A percentile compares a stretch with the other conserved stretches of the same genome.
These are phyloP conservation scores for Cocos nucifera DNA, from an alignment of 176 grass and related monocot species.

Conservation along the genomic window DNA sequence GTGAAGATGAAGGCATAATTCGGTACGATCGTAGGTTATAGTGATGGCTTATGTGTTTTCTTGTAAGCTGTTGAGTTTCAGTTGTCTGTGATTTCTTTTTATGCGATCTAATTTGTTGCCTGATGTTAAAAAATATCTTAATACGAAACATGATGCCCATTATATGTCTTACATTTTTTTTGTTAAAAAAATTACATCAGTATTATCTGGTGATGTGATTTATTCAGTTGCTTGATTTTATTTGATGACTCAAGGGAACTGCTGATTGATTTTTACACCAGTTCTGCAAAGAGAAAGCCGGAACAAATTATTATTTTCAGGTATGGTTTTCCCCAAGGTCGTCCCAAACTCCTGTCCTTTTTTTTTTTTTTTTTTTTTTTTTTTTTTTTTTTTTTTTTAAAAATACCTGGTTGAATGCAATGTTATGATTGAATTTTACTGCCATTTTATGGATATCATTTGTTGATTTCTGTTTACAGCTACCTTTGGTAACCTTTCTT, in stretches of 20 bases:
- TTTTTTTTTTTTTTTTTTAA: neutral
- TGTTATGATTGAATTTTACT: neutral
- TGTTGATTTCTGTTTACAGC: neutral
- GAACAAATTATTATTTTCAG: conserved; percentile 81
- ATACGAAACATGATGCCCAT: too few species aligned
- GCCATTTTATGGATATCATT: neutral
- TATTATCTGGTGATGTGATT: too few species aligned
- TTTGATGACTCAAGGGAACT: conserved; percentile 38
- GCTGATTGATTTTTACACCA: conserved; percentile 71
- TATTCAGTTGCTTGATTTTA: too few species aligned
- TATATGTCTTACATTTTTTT: too few species aligned
- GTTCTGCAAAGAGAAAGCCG: conserved; percentile 71
- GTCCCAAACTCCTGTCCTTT: conserved; percentile 6
- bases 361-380: neutral
- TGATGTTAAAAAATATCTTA: too few species aligned
- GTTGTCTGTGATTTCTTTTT: neutral
- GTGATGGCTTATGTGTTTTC: too few species aligned
- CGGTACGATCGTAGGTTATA: conserved; percentile 18
- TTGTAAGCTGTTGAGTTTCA: too few species aligned
- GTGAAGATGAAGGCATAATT: conserved; percentile 60
- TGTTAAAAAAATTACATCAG: too few species aligned
- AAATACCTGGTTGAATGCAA: neutral
- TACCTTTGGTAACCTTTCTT: neutral
- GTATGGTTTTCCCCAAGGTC: conserved; percentile 9
- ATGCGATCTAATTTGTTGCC: neutral